Base-by-base conservation (phyloP, 768 basidiomycete species). In the Hericium alpestre region DNA sequence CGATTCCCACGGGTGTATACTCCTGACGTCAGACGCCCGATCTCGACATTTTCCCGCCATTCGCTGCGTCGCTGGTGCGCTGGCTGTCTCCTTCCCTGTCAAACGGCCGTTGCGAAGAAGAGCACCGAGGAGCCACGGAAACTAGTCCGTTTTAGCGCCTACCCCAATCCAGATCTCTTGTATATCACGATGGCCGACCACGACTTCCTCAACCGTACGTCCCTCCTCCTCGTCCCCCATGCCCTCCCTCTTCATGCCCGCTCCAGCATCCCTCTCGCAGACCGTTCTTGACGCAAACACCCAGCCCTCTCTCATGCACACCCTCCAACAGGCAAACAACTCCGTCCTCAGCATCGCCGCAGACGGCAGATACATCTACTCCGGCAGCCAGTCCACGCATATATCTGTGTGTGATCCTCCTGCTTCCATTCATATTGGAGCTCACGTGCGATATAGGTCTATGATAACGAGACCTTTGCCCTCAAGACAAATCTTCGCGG, bases 381-480 rank as follows among this genome's bases (percentile, higher is more conserved):
- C 57, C n/a, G 62, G 62, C 18, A 63, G 62, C n/a, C 62, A 63
- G 55, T 53, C 51, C 55, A 51, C 54, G 18, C 43, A 56, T 41
- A 61, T 63, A 11, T 63, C 62, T 4, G 62, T 63, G 27, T 3
- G 27, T 32, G 20, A 53, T 50, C 41, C 40, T 10, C 22, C 51
- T 39, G 13, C 41, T 11, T 7, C 10, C 38, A 10, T 16, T 2
- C 55, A 41, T 15, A 4, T 32, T 32, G 32, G 9, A 8, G 12
- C n/a, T 27, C n/a, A 51, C 20, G 18, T 10, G 47, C 16, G 11
- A 3, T 49, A 4, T 61, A 96, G 93, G 93, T 95, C 46, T 95
- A 92, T 88, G 83, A 90, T 66, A 84, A 87, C 65, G 71, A 72
- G 39, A 79, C 85, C 0, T 86, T 89, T 59, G 79, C 79, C 3